Evolutionary conservation across 176 grass and related monocot species (phyloP).

Genomic region (Ampelocalamus luodianensis): DNA sequence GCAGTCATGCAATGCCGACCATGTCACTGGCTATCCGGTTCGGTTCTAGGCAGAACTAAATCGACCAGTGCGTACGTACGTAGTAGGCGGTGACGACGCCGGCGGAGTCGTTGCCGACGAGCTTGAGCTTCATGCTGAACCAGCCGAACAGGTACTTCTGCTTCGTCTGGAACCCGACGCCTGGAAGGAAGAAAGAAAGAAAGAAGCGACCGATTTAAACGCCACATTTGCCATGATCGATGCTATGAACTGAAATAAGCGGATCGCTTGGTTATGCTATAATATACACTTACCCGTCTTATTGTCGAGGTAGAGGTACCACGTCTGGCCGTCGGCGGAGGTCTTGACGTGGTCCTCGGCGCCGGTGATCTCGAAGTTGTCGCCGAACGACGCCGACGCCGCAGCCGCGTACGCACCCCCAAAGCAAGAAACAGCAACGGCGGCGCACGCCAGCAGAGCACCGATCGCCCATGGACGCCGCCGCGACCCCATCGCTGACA

Average conservation of each 20-base stretch:
- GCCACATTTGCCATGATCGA: background rate
- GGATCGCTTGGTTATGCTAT: background rate
- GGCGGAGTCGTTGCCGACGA: conserved; percentile 93
- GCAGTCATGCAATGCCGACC: background rate
- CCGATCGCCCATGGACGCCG: conserved; percentile 3
- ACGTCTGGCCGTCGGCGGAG: conserved; percentile 90
- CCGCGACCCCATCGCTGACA: conserved; percentile 4
- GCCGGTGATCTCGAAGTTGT: conserved; percentile 85
- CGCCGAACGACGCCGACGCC: conserved; percentile 58
- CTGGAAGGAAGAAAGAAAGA: conserved; percentile 6
- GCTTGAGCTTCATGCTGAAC: conserved; percentile 99
- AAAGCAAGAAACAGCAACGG: background rate
- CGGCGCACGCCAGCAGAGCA: conserved; percentile 23
- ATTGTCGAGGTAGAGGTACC: conserved; percentile 94
- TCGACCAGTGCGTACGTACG: conserved; percentile 58
- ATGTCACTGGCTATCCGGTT: background rate
- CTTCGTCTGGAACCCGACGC: conserved; percentile 89
- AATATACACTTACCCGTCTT: conserved; percentile 54
- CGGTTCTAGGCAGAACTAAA: background rate
- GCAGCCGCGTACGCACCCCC: background rate
- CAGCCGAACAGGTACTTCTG: conserved; percentile 83
- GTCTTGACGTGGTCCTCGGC: conserved; percentile 87
- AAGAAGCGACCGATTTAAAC: background rate
- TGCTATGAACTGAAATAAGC: background rate
- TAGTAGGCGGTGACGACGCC: conserved; percentile 96